phyloP scores from a whole-genome alignment of 306 rosid species.

The Lotus japonicus region DNA sequence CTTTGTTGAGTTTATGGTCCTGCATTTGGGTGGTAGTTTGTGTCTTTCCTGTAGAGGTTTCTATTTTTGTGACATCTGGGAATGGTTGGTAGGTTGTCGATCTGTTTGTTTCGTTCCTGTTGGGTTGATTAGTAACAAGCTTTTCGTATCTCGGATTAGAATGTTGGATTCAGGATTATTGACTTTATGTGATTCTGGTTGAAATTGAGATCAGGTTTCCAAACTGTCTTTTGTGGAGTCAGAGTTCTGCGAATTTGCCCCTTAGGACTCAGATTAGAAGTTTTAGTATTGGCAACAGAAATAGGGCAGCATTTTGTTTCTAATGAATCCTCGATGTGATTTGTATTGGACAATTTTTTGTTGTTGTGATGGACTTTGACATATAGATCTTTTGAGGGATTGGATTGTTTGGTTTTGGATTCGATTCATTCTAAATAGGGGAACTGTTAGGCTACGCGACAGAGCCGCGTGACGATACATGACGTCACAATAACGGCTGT shows the following conservation, averaged over 20 bases:
- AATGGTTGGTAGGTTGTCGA: too few relatives aligned
- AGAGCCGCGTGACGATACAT: too few relatives aligned
- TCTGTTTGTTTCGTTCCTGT: not conserved
- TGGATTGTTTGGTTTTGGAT: not conserved
- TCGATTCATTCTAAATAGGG: not conserved
- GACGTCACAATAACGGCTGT: too few relatives aligned
- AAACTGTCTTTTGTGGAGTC: not conserved
- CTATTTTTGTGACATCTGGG: not conserved
- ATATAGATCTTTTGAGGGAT: not conserved
- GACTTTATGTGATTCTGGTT: not conserved
- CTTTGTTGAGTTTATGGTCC: not conserved
- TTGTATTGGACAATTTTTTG: too few relatives aligned
- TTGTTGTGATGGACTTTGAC: not conserved
- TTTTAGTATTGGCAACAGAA: not conserved
- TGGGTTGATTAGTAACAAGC: not conserved
- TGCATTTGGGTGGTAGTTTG: not conserved
- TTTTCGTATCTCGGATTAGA: not conserved
- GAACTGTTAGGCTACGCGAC: too few relatives aligned
- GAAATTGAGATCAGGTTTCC: not conserved
- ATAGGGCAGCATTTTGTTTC: not conserved
- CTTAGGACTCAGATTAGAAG: too few relatives aligned
- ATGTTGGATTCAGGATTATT: not conserved
- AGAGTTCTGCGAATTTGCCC: not conserved
- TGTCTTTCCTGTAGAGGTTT: not conserved
- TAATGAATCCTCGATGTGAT: not conserved